A percentile compares a stretch with the other conserved stretches of the same genome.
Conservation (phyloP, 2,329 filamentous ascomycete species). For the Tympanopsis confertula region DNA sequence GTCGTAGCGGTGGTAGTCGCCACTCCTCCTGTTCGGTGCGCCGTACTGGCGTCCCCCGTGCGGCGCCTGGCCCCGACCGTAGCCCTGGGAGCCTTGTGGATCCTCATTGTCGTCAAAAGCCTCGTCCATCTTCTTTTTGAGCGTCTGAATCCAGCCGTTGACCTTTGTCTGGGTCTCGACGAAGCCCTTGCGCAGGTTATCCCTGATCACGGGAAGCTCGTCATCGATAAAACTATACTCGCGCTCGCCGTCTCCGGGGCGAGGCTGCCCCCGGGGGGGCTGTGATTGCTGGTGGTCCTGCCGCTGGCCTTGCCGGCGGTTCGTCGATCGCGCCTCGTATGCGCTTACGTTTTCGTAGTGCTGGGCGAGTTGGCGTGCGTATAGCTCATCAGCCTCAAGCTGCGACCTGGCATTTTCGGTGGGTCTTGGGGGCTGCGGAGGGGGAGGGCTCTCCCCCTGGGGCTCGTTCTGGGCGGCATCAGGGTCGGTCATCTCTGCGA, state of each 20-base stretch:
- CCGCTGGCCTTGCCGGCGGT: constrained; percentile 18
- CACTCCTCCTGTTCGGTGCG: constrained; percentile 59
- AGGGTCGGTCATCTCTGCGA: constrained; percentile 65
- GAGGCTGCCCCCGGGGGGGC: constrained; percentile 26
- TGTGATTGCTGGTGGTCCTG: constrained; percentile 6
- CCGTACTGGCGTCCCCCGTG: constrained; percentile 38
- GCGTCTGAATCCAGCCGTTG: constrained; percentile 79
- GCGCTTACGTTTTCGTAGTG: constrained; percentile 63
- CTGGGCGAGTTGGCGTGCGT: constrained; percentile 83
- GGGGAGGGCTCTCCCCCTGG: constrained; percentile 47
- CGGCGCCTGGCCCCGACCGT: constrained; percentile 18
- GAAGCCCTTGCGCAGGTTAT: constrained; percentile 90
- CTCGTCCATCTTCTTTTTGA: constrained; percentile 90
- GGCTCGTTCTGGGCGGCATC: constrained; percentile 45
- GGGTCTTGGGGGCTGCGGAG: constrained; percentile 69
- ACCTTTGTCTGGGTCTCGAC: constrained; percentile 85
- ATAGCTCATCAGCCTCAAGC: constrained; percentile 79
- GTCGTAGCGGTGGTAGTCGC: constrained; percentile 86
- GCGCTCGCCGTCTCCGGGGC: constrained; percentile 46
- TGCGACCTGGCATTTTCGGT: constrained; percentile 58
- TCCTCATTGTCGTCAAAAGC: constrained; percentile 66
- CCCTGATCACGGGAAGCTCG: constrained; percentile 82
- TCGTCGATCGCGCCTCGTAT: constrained; percentile 44
- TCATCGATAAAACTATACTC: constrained; percentile 93
- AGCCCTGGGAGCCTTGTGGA: constrained; percentile 25